A percentile compares a stretch with the other conserved stretches of the same genome.
Evolutionary conservation across 257 asterid genomes (phyloP).

Genomic region (Orobanche coerulescens): DNA sequence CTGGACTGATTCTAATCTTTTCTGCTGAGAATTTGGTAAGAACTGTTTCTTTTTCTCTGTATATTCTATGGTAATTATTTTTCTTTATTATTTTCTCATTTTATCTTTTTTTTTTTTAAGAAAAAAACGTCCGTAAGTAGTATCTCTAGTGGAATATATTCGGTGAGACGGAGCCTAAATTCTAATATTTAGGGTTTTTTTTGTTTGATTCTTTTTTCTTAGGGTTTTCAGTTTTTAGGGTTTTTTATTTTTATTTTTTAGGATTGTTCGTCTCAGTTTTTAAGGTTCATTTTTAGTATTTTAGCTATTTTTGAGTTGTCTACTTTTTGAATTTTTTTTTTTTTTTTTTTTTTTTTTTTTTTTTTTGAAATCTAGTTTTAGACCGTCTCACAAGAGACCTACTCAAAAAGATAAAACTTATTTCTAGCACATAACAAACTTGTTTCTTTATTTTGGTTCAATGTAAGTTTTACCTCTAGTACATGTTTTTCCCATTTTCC

Average conservation of each 20-base stretch:
- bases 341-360: no score
- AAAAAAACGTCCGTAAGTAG: background rate
- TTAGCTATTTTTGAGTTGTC: no score
- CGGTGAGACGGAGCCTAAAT: no score
- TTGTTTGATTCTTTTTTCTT: background rate
- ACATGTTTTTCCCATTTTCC: background rate
- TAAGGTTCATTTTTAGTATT: no score
- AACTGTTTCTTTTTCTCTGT: background rate
- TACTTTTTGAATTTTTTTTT: no score
- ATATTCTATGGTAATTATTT: constrained; percentile 4
- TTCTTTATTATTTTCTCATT: constrained; percentile 3
- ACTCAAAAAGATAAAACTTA: no score
- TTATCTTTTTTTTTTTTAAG: background rate
- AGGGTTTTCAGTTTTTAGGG: no score
- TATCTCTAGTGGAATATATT: background rate
- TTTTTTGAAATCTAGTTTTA: no score
- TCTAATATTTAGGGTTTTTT: no score
- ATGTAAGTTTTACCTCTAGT: background rate
- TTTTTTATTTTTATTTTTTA: no score
- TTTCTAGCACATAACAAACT: background rate
- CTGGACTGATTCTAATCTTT: background rate
- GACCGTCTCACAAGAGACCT: no score
- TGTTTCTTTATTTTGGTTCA: background rate
- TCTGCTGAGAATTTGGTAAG: constrained; percentile 26
- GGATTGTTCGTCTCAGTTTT: no score